Percentiles rank a stretch among this genome's conserved stretches.
Evolutionary conservation across 2,329 filamentous ascomycete genomes (phyloP).

Genomic region (Talaromyces sp.): DNA sequence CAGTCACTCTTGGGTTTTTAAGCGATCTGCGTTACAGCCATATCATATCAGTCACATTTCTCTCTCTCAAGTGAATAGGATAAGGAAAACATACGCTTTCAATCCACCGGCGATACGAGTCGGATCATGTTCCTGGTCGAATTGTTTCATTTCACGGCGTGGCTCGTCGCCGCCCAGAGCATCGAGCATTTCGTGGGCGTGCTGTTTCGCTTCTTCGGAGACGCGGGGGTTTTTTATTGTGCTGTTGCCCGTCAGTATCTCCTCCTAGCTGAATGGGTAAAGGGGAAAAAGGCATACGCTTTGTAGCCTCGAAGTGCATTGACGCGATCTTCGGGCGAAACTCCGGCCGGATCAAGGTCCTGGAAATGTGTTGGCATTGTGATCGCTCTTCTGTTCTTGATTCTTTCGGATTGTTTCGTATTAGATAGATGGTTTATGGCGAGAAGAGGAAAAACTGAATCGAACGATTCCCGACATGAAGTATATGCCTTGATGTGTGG

Average conservation of each 20-base stretch:
- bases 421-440: background rate
- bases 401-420: background rate
- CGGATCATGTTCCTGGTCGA: slow-evolving; percentile 17
- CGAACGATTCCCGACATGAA: background rate
- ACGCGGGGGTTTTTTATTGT: slow-evolving; percentile 19
- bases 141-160: slow-evolving; percentile 16
- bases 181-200: slow-evolving; percentile 19
- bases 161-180: slow-evolving; percentile 17
- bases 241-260: slow-evolving; percentile 11
- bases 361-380: slow-evolving; percentile 13
- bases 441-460: background rate
- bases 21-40: too few relatives aligned
- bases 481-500: slow-evolving; percentile 8
- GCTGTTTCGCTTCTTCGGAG: slow-evolving; percentile 20
- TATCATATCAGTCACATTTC: background rate
- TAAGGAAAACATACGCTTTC: slow-evolving; percentile 18
- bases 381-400: too few relatives aligned
- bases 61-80: background rate
- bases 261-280: background rate
- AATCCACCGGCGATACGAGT: slow-evolving; percentile 17
- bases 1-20: slow-evolving; percentile 13
- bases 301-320: slow-evolving; percentile 18
- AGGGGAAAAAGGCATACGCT: slow-evolving; percentile 10
- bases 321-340: slow-evolving; percentile 16
- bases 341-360: slow-evolving; percentile 13